Evolutionary conservation across 2,329 filamentous ascomycete species (phyloP), one percentile per base, ranked within the genome.

Genomic region (Trichoderma brevicompactum): DNA sequence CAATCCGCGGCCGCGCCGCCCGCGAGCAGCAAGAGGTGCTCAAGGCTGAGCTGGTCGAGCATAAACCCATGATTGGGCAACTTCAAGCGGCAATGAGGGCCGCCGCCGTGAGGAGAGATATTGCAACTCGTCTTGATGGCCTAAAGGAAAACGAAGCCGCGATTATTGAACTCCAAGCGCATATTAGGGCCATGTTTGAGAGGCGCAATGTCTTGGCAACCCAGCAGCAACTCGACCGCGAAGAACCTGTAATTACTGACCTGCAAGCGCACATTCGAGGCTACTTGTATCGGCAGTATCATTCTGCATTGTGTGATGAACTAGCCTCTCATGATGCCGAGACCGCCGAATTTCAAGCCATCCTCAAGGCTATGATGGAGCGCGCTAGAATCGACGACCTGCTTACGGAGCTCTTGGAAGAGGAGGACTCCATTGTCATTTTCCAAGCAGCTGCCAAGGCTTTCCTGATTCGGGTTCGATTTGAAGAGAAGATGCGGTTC

Each of bases 401-500:
- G 1, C 83, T 99, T 44, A 85, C 84, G 23, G 88, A 94, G 69
- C 83, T 98, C 2, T 92, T 96, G 66, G 89, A 89, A 61, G 88
- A 96, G 68, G 94, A 98, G 73, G 89, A 90, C n/a, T 81, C 83
- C 0, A 84, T 97, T 66, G 80, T 87, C 8, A 90, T 89, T 36
- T 78, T 97, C 28, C 94, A 98, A 76, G 84, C 93, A 5, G 83
- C 87, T 6, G 86, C 90, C 7, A 87, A 89, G 71, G 94, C 88
- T 3, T 89, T 87, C 71, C 77, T 96, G 2, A 86, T 98, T 38
- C 87, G 94, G 40, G 83, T 82, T 13, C 84, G 83, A 17, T 98
- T 96, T 72, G 87, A 86, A 60, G 92, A 96, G 76, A 97, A 97
- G 83, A 88, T 90, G 74, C 88, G 88, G 23, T 94, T 91, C 79